Percentiles rank a stretch among this genome's conserved stretches.
phyloP scores from a whole-genome alignment of 495 filamentous ascomycete species.

The Podospora bellae-mahoneyi region DNA sequence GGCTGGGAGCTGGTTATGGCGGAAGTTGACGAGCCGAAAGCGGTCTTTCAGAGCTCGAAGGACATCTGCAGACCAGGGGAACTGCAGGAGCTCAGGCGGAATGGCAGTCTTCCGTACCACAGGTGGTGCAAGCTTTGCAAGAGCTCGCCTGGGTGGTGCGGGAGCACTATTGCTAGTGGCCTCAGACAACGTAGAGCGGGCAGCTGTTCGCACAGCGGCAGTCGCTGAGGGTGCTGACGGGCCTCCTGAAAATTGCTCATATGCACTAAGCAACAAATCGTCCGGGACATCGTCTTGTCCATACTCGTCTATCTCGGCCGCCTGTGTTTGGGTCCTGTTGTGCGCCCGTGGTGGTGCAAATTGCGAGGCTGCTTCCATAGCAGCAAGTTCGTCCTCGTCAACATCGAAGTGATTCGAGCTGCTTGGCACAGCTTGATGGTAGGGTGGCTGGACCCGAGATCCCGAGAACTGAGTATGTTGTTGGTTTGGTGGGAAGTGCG shows the following conservation, averaged over 20 bases:
- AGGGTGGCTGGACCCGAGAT: neutral
- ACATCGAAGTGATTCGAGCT: slow-evolving; percentile 11
- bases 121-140: slow-evolving; percentile 28
- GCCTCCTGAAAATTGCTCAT: slow-evolving; percentile 50
- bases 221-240: slow-evolving; percentile 31
- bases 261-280: slow-evolving; percentile 63
- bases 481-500: neutral
- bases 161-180: slow-evolving; percentile 36
- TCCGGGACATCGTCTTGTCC: slow-evolving; percentile 42
- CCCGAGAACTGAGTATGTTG: neutral
- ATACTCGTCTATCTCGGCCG: slow-evolving; percentile 7
- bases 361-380: slow-evolving; percentile 3
- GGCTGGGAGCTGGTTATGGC: slow-evolving; percentile 89
- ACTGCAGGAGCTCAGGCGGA: slow-evolving; percentile 40
- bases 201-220: slow-evolving; percentile 11
- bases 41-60: slow-evolving; percentile 68
- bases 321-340: neutral
- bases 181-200: slow-evolving; percentile 36
- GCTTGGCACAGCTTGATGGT: neutral
- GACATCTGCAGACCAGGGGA: slow-evolving; percentile 84
- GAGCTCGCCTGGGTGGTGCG: slow-evolving; percentile 26
- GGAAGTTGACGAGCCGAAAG: slow-evolving; percentile 80
- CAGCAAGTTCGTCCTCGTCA: slow-evolving; percentile 42
- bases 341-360: neutral
- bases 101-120: slow-evolving; percentile 29